phyloP scores from a whole-genome alignment of 306 rosid species.

The Medicago lupulina region DNA sequence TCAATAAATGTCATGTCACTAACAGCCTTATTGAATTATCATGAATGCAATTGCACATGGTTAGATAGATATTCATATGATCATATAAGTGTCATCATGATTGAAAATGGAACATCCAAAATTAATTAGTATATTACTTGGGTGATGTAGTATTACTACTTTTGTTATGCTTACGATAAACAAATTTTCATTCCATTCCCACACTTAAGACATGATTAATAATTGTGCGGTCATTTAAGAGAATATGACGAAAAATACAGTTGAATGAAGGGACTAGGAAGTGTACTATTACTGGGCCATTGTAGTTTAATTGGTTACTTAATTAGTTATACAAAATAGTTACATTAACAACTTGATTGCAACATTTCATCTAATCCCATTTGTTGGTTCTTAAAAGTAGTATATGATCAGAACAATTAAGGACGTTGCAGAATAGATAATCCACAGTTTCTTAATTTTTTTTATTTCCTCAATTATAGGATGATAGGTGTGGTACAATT shows the following conservation, averaged over 20 bases:
- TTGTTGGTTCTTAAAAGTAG: conserved; percentile 36
- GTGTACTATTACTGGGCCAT: conserved; percentile 18
- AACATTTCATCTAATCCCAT: conserved; percentile 39
- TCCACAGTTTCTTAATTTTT: conserved; percentile 22
- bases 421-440: conserved; percentile 43
- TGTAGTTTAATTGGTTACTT: conserved; percentile 31
- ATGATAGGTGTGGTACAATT: conserved; percentile 43
- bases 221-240: conserved; percentile 27
- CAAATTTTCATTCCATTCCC: not conserved
- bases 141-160: not conserved
- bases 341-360: conserved; percentile 38
- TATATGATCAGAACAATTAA: conserved; percentile 26
- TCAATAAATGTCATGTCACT: conserved; percentile 5
- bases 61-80: not conserved
- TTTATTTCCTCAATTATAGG: conserved; percentile 51
- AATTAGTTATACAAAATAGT: conserved; percentile 28
- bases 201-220: conserved; percentile 16
- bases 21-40: conserved; percentile 37
- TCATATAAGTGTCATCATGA: not conserved
- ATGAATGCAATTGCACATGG: conserved; percentile 43
- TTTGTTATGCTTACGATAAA: conserved; percentile 18
- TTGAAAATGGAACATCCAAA: not conserved
- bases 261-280: not conserved
- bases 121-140: not conserved
- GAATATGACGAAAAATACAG: conserved; percentile 13